Conservation (phyloP, 495 filamentous ascomycete species). For the Aspergillus mulundensis region DNA sequence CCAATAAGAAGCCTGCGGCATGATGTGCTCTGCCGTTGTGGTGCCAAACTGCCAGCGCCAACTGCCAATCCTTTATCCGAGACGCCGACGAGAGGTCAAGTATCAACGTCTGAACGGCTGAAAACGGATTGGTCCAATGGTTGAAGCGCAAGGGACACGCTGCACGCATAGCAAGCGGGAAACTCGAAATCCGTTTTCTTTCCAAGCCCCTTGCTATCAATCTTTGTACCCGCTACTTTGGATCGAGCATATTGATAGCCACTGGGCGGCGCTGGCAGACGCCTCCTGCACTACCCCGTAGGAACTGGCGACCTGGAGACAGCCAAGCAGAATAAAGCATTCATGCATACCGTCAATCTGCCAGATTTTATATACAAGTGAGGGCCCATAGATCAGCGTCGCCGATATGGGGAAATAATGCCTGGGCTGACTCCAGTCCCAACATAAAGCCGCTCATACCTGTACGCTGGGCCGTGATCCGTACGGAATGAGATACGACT, state of each 20-base stretch:
- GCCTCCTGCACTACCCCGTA: conserved; percentile 1
- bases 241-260: conserved; percentile 12
- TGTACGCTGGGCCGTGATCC: not conserved
- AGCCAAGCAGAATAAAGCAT: not conserved
- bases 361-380: not conserved
- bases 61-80: conserved; percentile 7
- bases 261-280: conserved; percentile 2
- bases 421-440: not conserved
- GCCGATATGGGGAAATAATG: conserved; percentile 13
- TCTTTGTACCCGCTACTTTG: conserved; percentile 18
- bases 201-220: conserved; percentile 10
- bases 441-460: conserved; percentile 4
- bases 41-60: not conserved
- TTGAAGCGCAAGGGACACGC: conserved; percentile 15
- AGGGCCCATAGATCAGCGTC: conserved; percentile 27
- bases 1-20: conserved; percentile 13
- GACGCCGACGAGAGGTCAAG: not conserved
- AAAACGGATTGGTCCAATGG: conserved; percentile 3
- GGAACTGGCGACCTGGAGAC: not conserved
- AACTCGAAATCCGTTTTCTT: conserved; percentile 2
- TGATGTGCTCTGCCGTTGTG: conserved; percentile 20
- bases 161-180: conserved; percentile 1
- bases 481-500: conserved; percentile 13
- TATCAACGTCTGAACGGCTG: not conserved
- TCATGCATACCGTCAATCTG: not conserved